A percentile compares a stretch with the other conserved stretches of the same genome.
These are phyloP conservation scores for Puccinia horiana DNA, from an alignment of 1,284 basidiomycete species.

Conservation along the genomic window DNA sequence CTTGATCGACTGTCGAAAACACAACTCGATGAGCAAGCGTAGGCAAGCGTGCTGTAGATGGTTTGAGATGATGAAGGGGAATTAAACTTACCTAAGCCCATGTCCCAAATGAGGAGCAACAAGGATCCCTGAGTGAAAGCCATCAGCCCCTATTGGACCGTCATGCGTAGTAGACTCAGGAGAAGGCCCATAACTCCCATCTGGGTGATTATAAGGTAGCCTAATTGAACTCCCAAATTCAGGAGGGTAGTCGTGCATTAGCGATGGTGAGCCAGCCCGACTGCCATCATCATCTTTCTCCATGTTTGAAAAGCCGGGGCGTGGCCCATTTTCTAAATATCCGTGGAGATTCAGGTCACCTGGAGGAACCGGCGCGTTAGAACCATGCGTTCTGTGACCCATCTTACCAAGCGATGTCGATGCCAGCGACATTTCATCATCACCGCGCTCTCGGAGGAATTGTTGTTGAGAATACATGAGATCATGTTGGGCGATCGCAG, in stretches of 20 bases:
- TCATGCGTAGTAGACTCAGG: background rate
- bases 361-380: background rate
- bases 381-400: background rate
- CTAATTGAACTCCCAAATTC: background rate
- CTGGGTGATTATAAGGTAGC: conserved; percentile 1
- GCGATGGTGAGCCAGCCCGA: conserved; percentile 7
- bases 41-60: too few species aligned
- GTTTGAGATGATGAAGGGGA: background rate
- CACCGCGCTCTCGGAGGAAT: conserved; percentile 55
- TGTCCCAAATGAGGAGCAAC: background rate
- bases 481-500: conserved; percentile 59
- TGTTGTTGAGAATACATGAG: conserved; percentile 54
- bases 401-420: conserved; percentile 40
- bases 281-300: background rate
- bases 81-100: background rate
- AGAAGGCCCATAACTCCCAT: background rate
- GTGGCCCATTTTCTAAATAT: conserved; percentile 34
- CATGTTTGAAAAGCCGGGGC: background rate
- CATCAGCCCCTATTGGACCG: background rate
- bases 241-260: conserved; percentile 36
- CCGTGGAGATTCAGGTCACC: conserved; percentile 25
- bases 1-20: conserved; percentile 21
- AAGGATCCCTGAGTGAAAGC: conserved; percentile 1
- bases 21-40: background rate
- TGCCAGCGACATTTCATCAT: conserved; percentile 54